Conservation (phyloP, 164 flowering plant species). For the Dillenia turbinata region DNA sequence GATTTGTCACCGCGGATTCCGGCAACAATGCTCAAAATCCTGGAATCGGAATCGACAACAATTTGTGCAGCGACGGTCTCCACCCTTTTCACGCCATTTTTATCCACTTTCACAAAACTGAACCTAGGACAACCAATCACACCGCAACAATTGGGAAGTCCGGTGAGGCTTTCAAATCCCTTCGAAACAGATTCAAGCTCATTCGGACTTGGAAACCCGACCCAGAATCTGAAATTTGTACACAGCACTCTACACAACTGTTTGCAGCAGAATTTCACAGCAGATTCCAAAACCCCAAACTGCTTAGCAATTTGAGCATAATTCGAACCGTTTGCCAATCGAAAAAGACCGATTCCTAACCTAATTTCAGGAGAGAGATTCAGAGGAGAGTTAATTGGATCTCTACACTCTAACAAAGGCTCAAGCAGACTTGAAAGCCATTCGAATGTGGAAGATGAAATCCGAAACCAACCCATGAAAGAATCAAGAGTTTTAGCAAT, state of each 20-base stretch:
- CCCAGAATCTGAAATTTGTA: constrained; percentile 87
- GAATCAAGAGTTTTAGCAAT: constrained; percentile 36
- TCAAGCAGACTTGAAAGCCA: constrained; percentile 81
- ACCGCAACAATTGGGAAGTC: constrained; percentile 82
- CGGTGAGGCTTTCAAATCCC: constrained; percentile 36
- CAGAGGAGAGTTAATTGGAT: constrained; percentile 57
- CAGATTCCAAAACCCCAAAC: constrained; percentile 52
- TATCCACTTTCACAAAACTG: constrained; percentile 11
- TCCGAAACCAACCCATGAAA: constrained; percentile 45
- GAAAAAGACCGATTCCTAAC: constrained; percentile 68
- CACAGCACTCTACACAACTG: constrained; percentile 85
- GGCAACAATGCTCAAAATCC: constrained; percentile 64
- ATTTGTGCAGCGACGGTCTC: constrained; percentile 61
- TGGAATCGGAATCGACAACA: constrained; percentile 59
- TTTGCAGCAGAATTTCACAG: constrained; percentile 63
- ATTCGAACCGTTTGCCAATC: constrained; percentile 61
- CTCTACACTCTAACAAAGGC: constrained; percentile 89
- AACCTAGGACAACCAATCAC: constrained; percentile 55
- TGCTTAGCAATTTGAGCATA: constrained; percentile 43
- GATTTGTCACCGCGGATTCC: constrained; percentile 57
- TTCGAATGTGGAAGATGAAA: constrained; percentile 64
- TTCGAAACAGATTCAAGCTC: constrained; percentile 48
- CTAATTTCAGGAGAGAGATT: constrained; percentile 55
- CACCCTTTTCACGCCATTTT: background rate
- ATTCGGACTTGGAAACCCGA: constrained; percentile 48